Conservation (phyloP, 2,329 filamentous ascomycete genomes). For the Penicillium sp. region DNA sequence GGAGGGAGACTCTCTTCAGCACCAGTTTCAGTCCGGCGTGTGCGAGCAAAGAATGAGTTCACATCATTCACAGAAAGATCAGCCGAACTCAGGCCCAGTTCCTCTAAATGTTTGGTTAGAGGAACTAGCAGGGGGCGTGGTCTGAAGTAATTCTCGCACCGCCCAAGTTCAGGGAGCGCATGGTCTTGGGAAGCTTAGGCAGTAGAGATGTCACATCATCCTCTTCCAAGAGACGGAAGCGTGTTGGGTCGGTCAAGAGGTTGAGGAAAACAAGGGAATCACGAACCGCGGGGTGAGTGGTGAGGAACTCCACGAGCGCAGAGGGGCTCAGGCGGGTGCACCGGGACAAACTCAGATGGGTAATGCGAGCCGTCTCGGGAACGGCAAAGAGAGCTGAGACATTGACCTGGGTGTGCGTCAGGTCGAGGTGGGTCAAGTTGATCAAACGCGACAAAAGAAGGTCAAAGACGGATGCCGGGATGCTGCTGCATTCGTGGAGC, state of each 20-base stretch:
- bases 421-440: constrained; percentile 68
- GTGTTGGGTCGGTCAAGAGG: constrained; percentile 65
- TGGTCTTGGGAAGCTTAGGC: constrained; percentile 58
- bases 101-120: constrained; percentile 67
- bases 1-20: constrained; percentile 12
- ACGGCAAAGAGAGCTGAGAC: constrained; percentile 65
- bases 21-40: constrained; percentile 21
- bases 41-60: constrained; percentile 54
- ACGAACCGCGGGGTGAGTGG: constrained; percentile 63
- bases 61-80: constrained; percentile 62
- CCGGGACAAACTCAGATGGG: constrained; percentile 72
- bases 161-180: constrained; percentile 70
- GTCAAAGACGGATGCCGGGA: constrained; percentile 64
- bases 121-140: constrained; percentile 61
- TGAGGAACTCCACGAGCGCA: constrained; percentile 64
- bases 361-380: constrained; percentile 65
- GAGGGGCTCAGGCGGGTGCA: constrained; percentile 65
- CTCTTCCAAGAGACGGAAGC: constrained; percentile 64
- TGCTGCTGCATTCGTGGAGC: constrained; percentile 70
- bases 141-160: constrained; percentile 63
- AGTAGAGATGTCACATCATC: constrained; percentile 62
- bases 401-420: constrained; percentile 72
- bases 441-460: constrained; percentile 64
- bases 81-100: constrained; percentile 65
- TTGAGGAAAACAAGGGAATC: constrained; percentile 65